A percentile compares a stretch with the other conserved stretches of the same genome.
These are phyloP conservation scores for Benincasa hispida DNA, from an alignment of 306 rosid species.

Conservation along the genomic window DNA sequence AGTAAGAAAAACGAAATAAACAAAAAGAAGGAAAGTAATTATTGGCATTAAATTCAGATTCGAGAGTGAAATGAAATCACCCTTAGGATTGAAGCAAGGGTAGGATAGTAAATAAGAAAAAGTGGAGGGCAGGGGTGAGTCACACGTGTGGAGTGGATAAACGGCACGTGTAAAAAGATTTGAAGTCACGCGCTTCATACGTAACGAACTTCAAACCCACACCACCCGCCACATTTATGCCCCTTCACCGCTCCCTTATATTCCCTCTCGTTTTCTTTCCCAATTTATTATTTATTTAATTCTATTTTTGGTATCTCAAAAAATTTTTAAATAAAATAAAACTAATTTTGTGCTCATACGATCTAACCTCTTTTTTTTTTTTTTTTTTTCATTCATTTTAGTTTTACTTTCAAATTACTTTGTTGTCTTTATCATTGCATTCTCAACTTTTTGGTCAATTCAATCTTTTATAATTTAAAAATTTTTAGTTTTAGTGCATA, in stretches of 20 bases:
- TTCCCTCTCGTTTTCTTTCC: neutral
- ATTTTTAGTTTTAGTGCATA: too few relatives aligned
- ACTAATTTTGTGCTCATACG: too few relatives aligned
- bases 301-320: too few relatives aligned
- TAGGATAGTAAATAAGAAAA: neutral
- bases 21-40: neutral
- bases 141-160: conserved; percentile 5
- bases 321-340: too few relatives aligned
- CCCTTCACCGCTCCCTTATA: neutral
- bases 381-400: too few relatives aligned
- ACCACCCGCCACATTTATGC: conserved; percentile 7
- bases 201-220: neutral
- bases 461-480: too few relatives aligned
- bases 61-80: neutral
- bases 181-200: conserved; percentile 1
- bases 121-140: neutral
- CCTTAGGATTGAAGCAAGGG: neutral
- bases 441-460: too few relatives aligned
- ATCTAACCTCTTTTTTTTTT: too few relatives aligned
- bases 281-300: too few relatives aligned
- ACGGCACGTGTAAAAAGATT: neutral
- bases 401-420: too few relatives aligned
- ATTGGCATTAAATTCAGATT: neutral
- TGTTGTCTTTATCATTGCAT: too few relatives aligned
- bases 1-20: too few relatives aligned